Evolutionary conservation across 2,329 filamentous ascomycete species (phyloP), one percentile per base, ranked within the genome.

Genomic region (Pezicula radicicola): DNA sequence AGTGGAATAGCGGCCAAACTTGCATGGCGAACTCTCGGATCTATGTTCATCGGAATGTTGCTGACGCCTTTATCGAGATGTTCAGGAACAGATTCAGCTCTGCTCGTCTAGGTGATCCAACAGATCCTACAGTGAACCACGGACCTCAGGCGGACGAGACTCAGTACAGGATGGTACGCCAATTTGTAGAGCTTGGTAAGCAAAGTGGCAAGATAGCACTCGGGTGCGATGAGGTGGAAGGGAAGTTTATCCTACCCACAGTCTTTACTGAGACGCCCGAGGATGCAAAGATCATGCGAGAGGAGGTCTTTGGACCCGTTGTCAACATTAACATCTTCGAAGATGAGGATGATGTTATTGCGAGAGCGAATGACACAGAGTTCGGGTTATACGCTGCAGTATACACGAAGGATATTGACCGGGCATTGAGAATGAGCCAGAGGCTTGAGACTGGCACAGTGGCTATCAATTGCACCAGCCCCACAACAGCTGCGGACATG

Each of bases 271-370:
- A 83, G 63, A 82, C 86, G 55, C 78, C 73, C 48, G 76, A 81
- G 55, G 76, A 85, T 68, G 86, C 86, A 81, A 84, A 81, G 74
- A 86, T 87, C 63, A 76, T 83, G 63, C 78, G 84, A 68, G 83
- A 87, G 68, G 84, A 88, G 69, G 85, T 87, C 68, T 88, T 88
- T 67, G 84, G 84, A 51, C 84, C 84, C 44, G 84, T 87, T 51
- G 84, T 81, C 72, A 74, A 78, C 57, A 80, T 87, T 65, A 75
- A 78, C 69, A 87, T 85, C 69, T 87, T 88, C 75, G 81, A 81
- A 71, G 79, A 74, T 63, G 79, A 84, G 70, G 83, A 80, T 37
- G 84, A 88, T 46, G 82, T 76, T 55, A 80, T 87, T 35, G 62
- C 66, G 28, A 68, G 70, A 16, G 78, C 77, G 12, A 81, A 80